Percentiles rank a stretch among this genome's conserved stretches.
Conservation (phyloP, 2,329 filamentous ascomycete genomes). For the Trichoderma lentiforme region DNA sequence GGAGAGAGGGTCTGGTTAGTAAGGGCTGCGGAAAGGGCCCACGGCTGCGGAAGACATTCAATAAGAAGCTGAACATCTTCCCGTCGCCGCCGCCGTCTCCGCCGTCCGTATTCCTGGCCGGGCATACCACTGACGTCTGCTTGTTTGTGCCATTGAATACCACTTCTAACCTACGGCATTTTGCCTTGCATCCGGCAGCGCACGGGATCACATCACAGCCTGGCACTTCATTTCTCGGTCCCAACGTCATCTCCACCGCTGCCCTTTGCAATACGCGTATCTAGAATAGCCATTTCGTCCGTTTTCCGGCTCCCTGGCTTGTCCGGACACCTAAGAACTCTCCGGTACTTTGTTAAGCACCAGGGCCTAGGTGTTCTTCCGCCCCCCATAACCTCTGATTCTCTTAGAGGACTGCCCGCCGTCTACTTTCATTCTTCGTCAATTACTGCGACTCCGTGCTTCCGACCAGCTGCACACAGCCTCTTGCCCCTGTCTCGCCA, state of each 20-base stretch:
- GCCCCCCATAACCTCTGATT: background rate
- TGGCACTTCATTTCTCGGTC: slow-evolving; percentile 1
- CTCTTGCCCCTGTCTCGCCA: slow-evolving; percentile 6
- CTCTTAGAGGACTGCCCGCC: slow-evolving; percentile 4
- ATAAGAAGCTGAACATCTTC: background rate
- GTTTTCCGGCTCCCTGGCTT: slow-evolving; percentile 7
- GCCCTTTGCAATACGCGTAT: slow-evolving; percentile 9
- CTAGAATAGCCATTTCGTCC: slow-evolving; percentile 5
- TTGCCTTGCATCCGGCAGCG: background rate
- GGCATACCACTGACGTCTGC: background rate
- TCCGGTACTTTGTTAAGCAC: slow-evolving; percentile 6
- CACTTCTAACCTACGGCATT: background rate
- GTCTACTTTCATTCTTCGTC: background rate
- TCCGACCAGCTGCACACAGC: slow-evolving; percentile 3
- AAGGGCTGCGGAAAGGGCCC: background rate
- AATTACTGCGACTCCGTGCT: background rate
- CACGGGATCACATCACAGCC: background rate
- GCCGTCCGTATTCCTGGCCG: background rate
- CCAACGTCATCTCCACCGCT: slow-evolving; percentile 9
- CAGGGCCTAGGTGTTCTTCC: background rate
- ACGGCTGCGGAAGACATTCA: slow-evolving; percentile 2
- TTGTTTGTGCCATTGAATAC: background rate
- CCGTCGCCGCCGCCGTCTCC: slow-evolving; percentile 9
- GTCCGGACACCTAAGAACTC: slow-evolving; percentile 10
- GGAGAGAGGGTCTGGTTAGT: background rate